Base-by-base conservation (phyloP, 306 rosid genomes). In the Rubus idaeus region DNA sequence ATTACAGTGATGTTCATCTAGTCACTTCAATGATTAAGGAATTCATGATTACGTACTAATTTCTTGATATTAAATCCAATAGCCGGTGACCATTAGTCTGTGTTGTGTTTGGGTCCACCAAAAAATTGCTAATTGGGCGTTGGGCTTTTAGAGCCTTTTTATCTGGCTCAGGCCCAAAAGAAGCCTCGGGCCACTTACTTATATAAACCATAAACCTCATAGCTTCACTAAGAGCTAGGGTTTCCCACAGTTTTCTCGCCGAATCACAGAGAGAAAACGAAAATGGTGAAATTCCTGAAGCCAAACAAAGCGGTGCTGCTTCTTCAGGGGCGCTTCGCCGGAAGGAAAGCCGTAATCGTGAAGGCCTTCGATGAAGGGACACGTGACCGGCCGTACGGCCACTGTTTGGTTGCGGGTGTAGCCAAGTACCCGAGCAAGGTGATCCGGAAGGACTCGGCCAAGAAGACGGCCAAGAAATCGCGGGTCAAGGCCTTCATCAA, bases 361-460 rank as follows among this genome's bases (percentile, higher is more conserved):
- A 73, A 60, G 4, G 40, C 46, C 79, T 82, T 77, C 76, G 79
- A 82, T 44, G 82, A 82, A 4, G 82, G 79, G 0, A 82, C 75
- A 7, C 79, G 85, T 10, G 81, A 82, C 67, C 53, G 76, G 26
- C 82, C 75, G 0, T 82, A 72, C 61, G 60, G 85, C 8, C 82
- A 82, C 79, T 82, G 75, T 45, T 66, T 77, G 71, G 82, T 77
- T 0, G 82, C 81, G 13, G 78, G 79, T 20, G 53, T 77, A 3
- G 26, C 70, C 65, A 82, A 82, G 75, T 82, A 73, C 50, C 82
- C 82, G 2, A 63, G 61, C 70, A 82, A 82, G 58, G 75, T 82
- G 17, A 77, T 77, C 51, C 71, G 82, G 10, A 82, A 82, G 68
- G 85, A 82, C 77, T 72, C 85, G 10, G 72, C 78, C 2, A 82